Conservation (phyloP, 2,329 filamentous ascomycete genomes). For the Colletotrichum karsti region DNA sequence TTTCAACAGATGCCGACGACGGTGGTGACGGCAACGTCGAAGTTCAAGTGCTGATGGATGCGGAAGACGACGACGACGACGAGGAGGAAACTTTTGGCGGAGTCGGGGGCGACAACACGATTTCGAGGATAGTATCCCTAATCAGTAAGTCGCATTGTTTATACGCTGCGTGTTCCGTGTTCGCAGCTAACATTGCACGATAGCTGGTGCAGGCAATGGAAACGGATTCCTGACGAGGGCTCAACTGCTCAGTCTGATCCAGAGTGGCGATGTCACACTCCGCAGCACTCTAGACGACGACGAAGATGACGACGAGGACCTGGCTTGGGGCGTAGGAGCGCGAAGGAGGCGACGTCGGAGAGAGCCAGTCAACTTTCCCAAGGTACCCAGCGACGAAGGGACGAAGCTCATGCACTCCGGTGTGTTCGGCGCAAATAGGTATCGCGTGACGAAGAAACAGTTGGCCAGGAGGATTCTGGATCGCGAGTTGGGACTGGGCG, state of each 20-base stretch:
- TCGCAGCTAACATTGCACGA: conserved; percentile 40
- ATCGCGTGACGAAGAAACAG: conserved; percentile 59
- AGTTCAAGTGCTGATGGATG: conserved; percentile 13
- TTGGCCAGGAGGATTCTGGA: conserved; percentile 78
- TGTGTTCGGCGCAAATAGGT: conserved; percentile 76
- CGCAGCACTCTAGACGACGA: conserved; percentile 45
- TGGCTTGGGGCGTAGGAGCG: conserved; percentile 53
- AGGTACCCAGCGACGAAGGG: conserved; percentile 83
- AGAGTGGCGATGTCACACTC: conserved; percentile 44
- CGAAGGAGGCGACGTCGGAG: conserved; percentile 46
- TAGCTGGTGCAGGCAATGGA: conserved; percentile 33
- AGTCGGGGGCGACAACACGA: not conserved
- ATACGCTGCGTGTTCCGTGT: conserved; percentile 33
- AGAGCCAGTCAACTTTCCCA: conserved; percentile 75
- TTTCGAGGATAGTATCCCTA: conserved; percentile 6
- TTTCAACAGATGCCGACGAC: conserved; percentile 35
- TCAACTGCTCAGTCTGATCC: conserved; percentile 51
- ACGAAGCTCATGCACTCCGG: conserved; percentile 83
- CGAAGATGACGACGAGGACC: conserved; percentile 45
- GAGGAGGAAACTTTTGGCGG: conserved; percentile 34
- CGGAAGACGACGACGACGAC: conserved; percentile 31
- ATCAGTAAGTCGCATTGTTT: not conserved
- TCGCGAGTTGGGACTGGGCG: conserved; percentile 80
- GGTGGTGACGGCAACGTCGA: conserved; percentile 32
- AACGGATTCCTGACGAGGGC: conserved; percentile 41